Evolutionary conservation across 2,329 filamentous ascomycete species (phyloP), one percentile per base, ranked within the genome.

Genomic region (Fusarium sp.): DNA sequence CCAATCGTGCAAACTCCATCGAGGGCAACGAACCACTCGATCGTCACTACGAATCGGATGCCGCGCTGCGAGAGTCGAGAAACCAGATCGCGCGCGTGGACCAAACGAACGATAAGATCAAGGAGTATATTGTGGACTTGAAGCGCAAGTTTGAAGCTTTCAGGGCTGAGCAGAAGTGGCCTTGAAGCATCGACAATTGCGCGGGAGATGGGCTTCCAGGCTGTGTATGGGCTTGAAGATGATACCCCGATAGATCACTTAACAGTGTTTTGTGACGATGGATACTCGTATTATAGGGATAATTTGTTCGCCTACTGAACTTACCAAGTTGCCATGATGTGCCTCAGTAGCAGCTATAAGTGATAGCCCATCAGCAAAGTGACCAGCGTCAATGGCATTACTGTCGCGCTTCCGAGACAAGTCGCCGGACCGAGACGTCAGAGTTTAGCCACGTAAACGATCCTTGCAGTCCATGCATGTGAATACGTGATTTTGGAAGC

Each of bases 201-300:
- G 7, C 9, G 18, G 25, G 20, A n/a, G 20, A 25, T 7, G n/a
- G 6, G 20, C 4, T 23, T 18, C 6, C 8, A 21, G 16, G 13
- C 3, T 14, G 16, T 18, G n/a, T 2, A 27, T 13, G 12, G 18
- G 23, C 32, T 9, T 14, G 23, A 41, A 51, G 18, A 21, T 2
- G 18, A 51, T 51, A 42, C 23, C 49, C 18, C 20, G 32, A 21
- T 42, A 51, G 49, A 51, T 14, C 18, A 21, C 23, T 42, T 21
- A 7, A 23, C 3, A 41, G 12, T 7, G 12, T n/a, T n/a, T 5
- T 16, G 8, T 6, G 2, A n/a, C 9, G 3, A 20, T 9, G 3
- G 23, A 51, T n/a, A 20, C n/a, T 4, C 8, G 10, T 51, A 25
- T 1, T 5, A n/a, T 4, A 14, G 18, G n/a, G 5, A n/a, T 7